Base-by-base conservation (phyloP, 2,329 filamentous ascomycete species). In the Rachicladosporium sp. region DNA sequence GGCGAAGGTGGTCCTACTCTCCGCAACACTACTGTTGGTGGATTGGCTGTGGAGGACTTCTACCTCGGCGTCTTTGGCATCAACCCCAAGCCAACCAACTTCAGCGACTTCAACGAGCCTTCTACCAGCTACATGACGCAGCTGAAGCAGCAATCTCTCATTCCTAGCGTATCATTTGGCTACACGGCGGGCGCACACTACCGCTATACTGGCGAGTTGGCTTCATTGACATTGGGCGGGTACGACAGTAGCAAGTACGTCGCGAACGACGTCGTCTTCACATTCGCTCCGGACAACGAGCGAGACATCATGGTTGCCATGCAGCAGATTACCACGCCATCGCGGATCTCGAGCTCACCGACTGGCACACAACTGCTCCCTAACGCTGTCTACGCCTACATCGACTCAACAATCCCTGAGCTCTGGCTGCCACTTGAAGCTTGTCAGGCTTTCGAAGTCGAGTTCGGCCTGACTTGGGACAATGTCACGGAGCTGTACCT, bases 231-330 rank as follows among this genome's bases (percentile, higher is more conserved):
- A 0, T 62, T 87, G 7, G 82, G 82, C 13, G 81, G 82, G 21
- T 84, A 79, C 52, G 82, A 86, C 53, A 57, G 66, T 9, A 69
- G 72, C 33, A 71, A 78, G 33, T 76, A 82, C 43, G 63, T 73
- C 27, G 61, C 68, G 1, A 81, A 85, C 54, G 63, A 76, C 39
- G 65, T 69, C 9, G 66, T 65, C 1, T 85, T 85, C 55, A 68
- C 62, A 34, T 62, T 74, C 33, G 63, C 66, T 10, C 65, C 69
- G 34, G 70, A 76, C 50, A 67, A 74, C 36, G 73, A 76, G 29
- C 66, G 72, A 36, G 69, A 78, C 44, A 60, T 78, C 11, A 67
- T 83, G 13, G 69, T 80, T n/a, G 73, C 69, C 13, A 69, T 70
- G 11, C 59, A 62, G 38, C 58, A 53, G 3, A 60, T 69, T 41